Evolutionary conservation across 306 rosid species (phyloP).

Genomic region (Rubus idaeus): DNA sequence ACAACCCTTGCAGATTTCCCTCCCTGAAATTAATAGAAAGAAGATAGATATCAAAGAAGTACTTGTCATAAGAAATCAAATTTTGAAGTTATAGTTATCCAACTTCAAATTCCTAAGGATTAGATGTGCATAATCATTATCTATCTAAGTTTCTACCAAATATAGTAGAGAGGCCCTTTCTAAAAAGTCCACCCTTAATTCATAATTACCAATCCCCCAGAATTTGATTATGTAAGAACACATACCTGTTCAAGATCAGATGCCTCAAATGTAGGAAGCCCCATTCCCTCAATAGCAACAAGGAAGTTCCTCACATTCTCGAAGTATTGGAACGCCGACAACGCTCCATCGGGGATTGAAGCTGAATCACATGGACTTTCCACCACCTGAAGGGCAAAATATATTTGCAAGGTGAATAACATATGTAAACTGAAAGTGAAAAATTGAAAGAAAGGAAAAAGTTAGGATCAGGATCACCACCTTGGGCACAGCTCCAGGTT

Average conservation of each 20-base stretch:
- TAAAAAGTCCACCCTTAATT: too few species aligned
- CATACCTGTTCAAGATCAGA: slow-evolving; percentile 98
- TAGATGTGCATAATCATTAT: neutral
- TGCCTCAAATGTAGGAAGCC: slow-evolving; percentile 85
- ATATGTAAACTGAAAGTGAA: neutral
- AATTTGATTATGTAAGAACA: slow-evolving; percentile 1
- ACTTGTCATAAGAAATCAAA: slow-evolving; percentile 8
- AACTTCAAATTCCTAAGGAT: neutral
- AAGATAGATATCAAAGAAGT: neutral
- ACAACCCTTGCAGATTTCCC: slow-evolving; percentile 88
- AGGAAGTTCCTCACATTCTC: slow-evolving; percentile 91
- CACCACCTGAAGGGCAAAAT: slow-evolving; percentile 61
- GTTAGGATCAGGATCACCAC: slow-evolving; percentile 35
- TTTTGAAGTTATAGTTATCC: neutral
- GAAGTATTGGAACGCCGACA: slow-evolving; percentile 90
- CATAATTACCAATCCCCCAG: neutral
- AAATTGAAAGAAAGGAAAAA: neutral
- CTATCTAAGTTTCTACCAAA: neutral
- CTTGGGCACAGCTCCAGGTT: slow-evolving; percentile 83
- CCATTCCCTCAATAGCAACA: slow-evolving; percentile 76
- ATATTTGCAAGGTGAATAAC: neutral
- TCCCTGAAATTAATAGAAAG: slow-evolving; percentile 47
- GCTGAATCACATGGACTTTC: slow-evolving; percentile 88
- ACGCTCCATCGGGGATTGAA: slow-evolving; percentile 75
- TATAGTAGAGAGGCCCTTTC: neutral